Base-by-base conservation (phyloP, 1,284 basidiomycete species). In the Fistulina hepatica region DNA sequence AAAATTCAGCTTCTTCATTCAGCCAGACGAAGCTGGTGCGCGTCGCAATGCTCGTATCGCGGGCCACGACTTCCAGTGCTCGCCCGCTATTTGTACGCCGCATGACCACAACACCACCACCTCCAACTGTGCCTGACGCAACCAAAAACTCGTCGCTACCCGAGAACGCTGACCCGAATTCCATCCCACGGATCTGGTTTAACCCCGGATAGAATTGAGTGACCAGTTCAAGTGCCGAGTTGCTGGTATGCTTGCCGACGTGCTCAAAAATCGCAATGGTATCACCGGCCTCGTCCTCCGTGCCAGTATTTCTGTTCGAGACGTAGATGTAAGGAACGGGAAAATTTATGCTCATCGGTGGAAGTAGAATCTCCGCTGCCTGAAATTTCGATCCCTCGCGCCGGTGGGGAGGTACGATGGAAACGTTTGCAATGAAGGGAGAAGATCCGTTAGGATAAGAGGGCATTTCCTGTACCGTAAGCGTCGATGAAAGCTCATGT, bases 391-490 rank as follows among this genome's bases (percentile, higher is more conserved):
- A 64, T 21, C 68, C 69, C 19, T 59, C 44, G 0, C 73, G 69
- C 30, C 61, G 63, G 45, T 67, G 60, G 0, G 66, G 53, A 3
- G 79, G 75, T 9, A 73, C 50, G 52, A 74, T 76, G 15, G 73
- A 73, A 21, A 69, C 63, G 31, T 59, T 69, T 2, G 70, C 66
- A 42, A 76, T 60, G 47, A 73, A 60, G 4, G 56, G 45, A 1
- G 69, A 61, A 6, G 69, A 71, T 33, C 65, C 64, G 41, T 69
- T 70, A 11, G 67, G 67, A 12, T 53, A 51, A 1, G 51, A 31
- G 2, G 80, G 80, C 37, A 83, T 65, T 4, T 53, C 50, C 45
- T 82, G 79, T 21, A 77, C 67, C 15, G 73, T 71, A 22, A 83
- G 56, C 0, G 76, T 78, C 19, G 73, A 80, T 13, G 71, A 48